Percentiles rank a stretch among this genome's conserved stretches.
These are phyloP conservation scores for Ustilago loliicola DNA, from an alignment of 1,284 basidiomycete genomes.

Conservation along the genomic window DNA sequence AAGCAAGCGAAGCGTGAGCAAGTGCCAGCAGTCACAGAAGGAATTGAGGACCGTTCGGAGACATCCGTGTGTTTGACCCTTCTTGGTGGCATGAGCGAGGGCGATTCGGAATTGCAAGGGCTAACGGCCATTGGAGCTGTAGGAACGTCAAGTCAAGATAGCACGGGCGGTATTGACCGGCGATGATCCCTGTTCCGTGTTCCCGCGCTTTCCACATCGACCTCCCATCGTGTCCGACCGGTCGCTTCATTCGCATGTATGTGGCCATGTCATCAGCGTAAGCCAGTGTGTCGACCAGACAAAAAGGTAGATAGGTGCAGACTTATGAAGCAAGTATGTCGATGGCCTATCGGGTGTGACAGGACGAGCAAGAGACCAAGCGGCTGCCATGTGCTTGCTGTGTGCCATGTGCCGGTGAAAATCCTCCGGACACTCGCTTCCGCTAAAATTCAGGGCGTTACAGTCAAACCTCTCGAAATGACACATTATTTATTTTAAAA, in stretches of 20 bases:
- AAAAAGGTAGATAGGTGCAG: too few species aligned
- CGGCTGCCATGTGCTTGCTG: not conserved
- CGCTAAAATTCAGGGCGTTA: not conserved
- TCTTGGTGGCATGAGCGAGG: not conserved
- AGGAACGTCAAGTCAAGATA: not conserved
- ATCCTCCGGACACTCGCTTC: slow-evolving; percentile 12
- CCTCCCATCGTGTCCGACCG: not conserved
- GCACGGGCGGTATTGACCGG: slow-evolving; percentile 38
- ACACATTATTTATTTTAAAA: too few species aligned
- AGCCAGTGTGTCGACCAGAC: too few species aligned
- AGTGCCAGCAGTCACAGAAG: not conserved
- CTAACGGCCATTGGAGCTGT: slow-evolving; percentile 10
- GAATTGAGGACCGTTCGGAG: slow-evolving; percentile 19
- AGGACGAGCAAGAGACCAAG: not conserved
- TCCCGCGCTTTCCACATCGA: not conserved
- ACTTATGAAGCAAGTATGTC: not conserved
- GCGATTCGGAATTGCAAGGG: slow-evolving; percentile 11
- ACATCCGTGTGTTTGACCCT: slow-evolving; percentile 22
- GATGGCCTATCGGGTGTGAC: not conserved
- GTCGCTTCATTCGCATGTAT: too few species aligned
- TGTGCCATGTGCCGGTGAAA: slow-evolving; percentile 18
- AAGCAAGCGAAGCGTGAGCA: not conserved
- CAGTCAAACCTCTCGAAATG: too few species aligned
- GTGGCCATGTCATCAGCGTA: too few species aligned
- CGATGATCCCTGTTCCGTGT: slow-evolving; percentile 13